Percentiles rank a stretch among this genome's conserved stretches.
Evolutionary conservation across 2,329 filamentous ascomycete species (phyloP).

Genomic region (Verticillium klebahnii): DNA sequence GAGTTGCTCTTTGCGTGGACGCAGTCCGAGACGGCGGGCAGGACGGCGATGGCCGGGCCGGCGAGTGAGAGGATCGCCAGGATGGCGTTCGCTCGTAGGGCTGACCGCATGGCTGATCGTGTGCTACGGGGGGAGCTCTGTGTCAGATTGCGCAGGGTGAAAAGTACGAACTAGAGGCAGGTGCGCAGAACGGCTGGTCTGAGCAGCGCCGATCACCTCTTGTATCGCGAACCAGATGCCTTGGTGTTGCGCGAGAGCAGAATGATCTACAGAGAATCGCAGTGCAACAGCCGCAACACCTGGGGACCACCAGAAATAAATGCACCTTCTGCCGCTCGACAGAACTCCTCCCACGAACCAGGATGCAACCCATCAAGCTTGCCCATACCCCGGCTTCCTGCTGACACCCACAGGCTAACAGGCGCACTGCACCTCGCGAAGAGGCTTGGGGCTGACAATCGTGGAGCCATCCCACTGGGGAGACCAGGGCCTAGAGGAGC

Average conservation of each 20-base stretch:
- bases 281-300: neutral
- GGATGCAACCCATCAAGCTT: neutral
- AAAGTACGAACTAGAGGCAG: neutral
- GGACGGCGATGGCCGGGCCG: constrained; percentile 22
- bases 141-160: neutral
- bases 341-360: neutral
- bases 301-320: neutral
- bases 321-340: neutral
- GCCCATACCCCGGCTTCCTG: neutral
- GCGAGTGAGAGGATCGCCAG: constrained; percentile 14
- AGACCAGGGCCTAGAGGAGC: neutral
- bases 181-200: neutral
- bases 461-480: neutral
- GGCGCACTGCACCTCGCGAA: neutral
- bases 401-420: neutral
- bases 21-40: constrained; percentile 28
- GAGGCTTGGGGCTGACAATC: neutral
- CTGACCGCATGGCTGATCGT: neutral
- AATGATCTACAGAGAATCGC: neutral
- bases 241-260: neutral
- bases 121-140: neutral
- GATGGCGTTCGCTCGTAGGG: constrained; percentile 1
- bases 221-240: neutral
- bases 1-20: constrained; percentile 30
- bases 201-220: neutral